A percentile compares a stretch with the other conserved stretches of the same genome.
These are phyloP conservation scores for Sextonia rubra DNA, from an alignment of 164 flowering plant genomes.

Conservation along the genomic window DNA sequence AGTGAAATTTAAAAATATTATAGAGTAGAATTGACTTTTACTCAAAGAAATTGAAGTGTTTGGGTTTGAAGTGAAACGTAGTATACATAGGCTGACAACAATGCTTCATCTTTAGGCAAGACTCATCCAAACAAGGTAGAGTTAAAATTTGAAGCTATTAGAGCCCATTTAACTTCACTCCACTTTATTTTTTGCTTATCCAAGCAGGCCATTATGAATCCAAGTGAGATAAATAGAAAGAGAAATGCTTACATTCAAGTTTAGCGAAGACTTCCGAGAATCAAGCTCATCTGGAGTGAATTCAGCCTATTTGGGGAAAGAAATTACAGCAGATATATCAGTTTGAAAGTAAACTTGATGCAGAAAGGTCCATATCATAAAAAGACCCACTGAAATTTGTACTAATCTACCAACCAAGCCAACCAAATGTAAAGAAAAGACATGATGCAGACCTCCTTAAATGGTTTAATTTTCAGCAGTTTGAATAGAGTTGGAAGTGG, in stretches of 20 bases:
- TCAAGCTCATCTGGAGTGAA: conserved; percentile 67
- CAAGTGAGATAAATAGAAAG: background rate
- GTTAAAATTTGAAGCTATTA: too few relatives aligned
- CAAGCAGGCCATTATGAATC: too few relatives aligned
- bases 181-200: too few relatives aligned
- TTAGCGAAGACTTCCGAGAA: conserved; percentile 42
- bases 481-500: conserved; percentile 53
- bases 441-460: conserved; percentile 38
- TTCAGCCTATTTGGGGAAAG: conserved; percentile 48
- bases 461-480: conserved; percentile 48
- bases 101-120: too few relatives aligned
- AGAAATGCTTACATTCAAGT: conserved; percentile 36
- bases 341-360: background rate
- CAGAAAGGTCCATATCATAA: background rate
- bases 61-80: too few relatives aligned
- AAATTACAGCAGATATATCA: background rate
- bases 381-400: background rate
- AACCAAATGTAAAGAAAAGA: background rate
- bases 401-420: background rate
- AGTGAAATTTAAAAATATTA: too few relatives aligned
- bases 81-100: too few relatives aligned
- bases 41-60: too few relatives aligned
- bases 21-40: too few relatives aligned
- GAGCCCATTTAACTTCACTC: too few relatives aligned
- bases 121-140: too few relatives aligned